These are phyloP conservation scores for Cyclocybe aegerita DNA, from an alignment of 768 basidiomycete species.

Conservation along the genomic window DNA sequence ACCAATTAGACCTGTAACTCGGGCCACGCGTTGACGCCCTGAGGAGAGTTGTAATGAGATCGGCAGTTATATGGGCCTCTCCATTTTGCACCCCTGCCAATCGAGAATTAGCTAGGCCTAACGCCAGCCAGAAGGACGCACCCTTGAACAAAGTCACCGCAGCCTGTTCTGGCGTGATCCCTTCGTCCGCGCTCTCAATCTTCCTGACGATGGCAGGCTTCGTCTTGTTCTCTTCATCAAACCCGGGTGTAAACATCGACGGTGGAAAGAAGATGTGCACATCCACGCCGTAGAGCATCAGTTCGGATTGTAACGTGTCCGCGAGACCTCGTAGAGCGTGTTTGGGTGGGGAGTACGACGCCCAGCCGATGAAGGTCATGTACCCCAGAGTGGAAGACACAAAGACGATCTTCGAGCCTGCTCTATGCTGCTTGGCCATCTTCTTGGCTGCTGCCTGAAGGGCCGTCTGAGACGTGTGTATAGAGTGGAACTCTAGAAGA, in stretches of 20 bases:
- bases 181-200: slow-evolving; percentile 69
- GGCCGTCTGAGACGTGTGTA: not conserved
- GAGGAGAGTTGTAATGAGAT: slow-evolving; percentile 68
- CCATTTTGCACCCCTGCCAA: slow-evolving; percentile 63
- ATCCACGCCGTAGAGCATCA: slow-evolving; percentile 72
- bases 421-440: slow-evolving; percentile 56
- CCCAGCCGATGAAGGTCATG: slow-evolving; percentile 76
- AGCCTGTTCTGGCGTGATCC: slow-evolving; percentile 60
- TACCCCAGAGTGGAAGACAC: slow-evolving; percentile 74
- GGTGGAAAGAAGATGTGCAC: slow-evolving; percentile 83
- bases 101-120: not conserved
- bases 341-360: slow-evolving; percentile 81
- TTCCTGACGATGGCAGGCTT: slow-evolving; percentile 76
- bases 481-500: not conserved
- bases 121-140: slow-evolving; percentile 21
- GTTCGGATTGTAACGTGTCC: slow-evolving; percentile 78
- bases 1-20: slow-evolving; percentile 54
- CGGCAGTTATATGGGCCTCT: slow-evolving; percentile 72
- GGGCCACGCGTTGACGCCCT: slow-evolving; percentile 65
- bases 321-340: slow-evolving; percentile 85
- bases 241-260: slow-evolving; percentile 79
- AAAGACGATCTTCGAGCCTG: slow-evolving; percentile 71
- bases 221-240: slow-evolving; percentile 68
- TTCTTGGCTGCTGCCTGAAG: slow-evolving; percentile 66
- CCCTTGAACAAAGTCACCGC: slow-evolving; percentile 62